Conservation (phyloP, 2,329 filamentous ascomycete species). For the Triangularia verruculosa region DNA sequence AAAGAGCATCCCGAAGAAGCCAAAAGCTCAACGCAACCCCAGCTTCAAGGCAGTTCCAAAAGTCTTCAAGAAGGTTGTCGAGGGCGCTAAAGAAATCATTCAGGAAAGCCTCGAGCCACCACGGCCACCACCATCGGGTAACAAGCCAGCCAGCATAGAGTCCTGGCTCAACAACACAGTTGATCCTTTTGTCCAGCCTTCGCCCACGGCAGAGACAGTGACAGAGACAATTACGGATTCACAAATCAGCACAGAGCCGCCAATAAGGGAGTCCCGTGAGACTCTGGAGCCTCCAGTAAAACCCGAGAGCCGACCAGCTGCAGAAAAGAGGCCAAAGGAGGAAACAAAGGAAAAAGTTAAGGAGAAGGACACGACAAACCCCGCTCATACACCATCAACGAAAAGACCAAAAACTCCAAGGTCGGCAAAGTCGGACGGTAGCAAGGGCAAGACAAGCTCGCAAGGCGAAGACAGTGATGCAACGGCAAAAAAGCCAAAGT, state of each 20-base stretch:
- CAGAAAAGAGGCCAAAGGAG: slow-evolving; percentile 26
- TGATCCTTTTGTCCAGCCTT: slow-evolving; percentile 52
- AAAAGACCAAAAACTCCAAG: slow-evolving; percentile 11
- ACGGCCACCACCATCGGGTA: slow-evolving; percentile 45
- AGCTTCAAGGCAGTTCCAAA: slow-evolving; percentile 62
- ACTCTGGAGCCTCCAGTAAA: slow-evolving; percentile 19
- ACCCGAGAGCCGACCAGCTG: not conserved
- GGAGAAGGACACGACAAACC: not conserved
- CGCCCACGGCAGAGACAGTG: slow-evolving; percentile 28
- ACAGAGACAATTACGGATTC: not conserved
- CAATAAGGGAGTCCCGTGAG: slow-evolving; percentile 27
- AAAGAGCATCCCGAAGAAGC: slow-evolving; percentile 37
- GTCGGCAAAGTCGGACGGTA: slow-evolving; percentile 8
- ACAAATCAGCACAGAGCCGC: not conserved
- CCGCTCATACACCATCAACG: not conserved
- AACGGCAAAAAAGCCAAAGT: slow-evolving; percentile 32
- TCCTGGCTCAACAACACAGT: slow-evolving; percentile 60
- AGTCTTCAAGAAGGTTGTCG: slow-evolving; percentile 62
- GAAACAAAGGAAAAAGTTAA: not conserved
- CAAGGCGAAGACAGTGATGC: slow-evolving; percentile 26
- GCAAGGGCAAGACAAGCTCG: slow-evolving; percentile 4
- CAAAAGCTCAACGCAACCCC: slow-evolving; percentile 50
- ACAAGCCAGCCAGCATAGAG: slow-evolving; percentile 62
- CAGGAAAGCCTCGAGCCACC: slow-evolving; percentile 54
- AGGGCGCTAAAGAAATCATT: slow-evolving; percentile 63